phyloP scores from a whole-genome alignment of 2,329 filamentous ascomycete genomes.

The Phyllachora maydis region DNA sequence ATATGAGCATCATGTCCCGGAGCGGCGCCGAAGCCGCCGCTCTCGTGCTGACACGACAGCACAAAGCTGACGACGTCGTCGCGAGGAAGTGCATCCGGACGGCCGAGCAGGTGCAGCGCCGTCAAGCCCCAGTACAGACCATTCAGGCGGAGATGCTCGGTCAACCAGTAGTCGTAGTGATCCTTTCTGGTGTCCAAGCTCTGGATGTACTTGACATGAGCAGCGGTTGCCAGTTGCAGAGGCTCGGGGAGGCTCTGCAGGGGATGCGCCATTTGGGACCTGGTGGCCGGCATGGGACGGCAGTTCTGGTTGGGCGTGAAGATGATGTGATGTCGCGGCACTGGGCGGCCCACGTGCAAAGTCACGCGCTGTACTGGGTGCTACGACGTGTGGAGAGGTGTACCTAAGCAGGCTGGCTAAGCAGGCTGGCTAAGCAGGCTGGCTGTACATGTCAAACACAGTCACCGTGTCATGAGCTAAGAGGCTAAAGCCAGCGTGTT shows the following conservation, averaged over 20 bases:
- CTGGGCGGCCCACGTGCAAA: not conserved
- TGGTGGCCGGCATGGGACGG: not conserved
- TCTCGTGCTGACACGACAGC: constrained; percentile 79
- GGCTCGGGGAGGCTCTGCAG: constrained; percentile 16
- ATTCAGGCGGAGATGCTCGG: constrained; percentile 86
- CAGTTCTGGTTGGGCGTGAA: constrained; percentile 1
- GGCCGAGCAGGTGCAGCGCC: constrained; percentile 65
- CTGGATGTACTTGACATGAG: constrained; percentile 83
- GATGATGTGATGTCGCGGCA: not conserved
- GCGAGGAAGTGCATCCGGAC: constrained; percentile 62
- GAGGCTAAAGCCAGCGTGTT: no score
- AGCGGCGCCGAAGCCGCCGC: constrained; percentile 81
- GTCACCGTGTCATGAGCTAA: no score
- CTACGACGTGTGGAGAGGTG: no score
- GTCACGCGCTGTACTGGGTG: not conserved
- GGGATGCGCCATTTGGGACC: constrained; percentile 12
- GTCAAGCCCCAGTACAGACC: constrained; percentile 94
- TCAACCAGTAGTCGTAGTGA: constrained; percentile 94
- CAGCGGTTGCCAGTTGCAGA: constrained; percentile 24
- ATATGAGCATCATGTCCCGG: constrained; percentile 92
- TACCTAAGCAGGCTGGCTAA: no score
- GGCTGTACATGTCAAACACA: no score
- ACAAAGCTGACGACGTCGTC: constrained; percentile 76
- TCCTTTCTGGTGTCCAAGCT: constrained; percentile 80
- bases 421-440: no score